These are phyloP conservation scores for Fusarium verticillioides DNA, from an alignment of 2,329 filamentous ascomycete genomes.

Conservation along the genomic window DNA sequence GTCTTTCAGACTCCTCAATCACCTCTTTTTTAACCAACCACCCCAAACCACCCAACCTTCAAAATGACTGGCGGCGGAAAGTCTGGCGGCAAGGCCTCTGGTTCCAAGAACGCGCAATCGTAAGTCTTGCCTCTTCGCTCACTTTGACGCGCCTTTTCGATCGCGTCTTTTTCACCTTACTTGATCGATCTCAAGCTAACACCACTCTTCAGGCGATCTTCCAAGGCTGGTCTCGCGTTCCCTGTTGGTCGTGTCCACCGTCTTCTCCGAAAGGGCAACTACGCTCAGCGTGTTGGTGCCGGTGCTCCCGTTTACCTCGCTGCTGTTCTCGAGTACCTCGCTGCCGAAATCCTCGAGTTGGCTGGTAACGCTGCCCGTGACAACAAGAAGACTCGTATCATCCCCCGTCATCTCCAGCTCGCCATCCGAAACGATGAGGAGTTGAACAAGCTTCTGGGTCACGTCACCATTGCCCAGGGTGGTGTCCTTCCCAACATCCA, in stretches of 20 bases:
- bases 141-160: background rate
- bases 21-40: conserved; percentile 25
- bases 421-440: conserved; percentile 99
- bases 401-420: conserved; percentile 97
- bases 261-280: conserved; percentile 99
- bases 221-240: conserved; percentile 99
- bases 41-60: conserved; percentile 55
- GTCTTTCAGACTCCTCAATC: conserved; percentile 34
- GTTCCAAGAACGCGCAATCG: conserved; percentile 99
- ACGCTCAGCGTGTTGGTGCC: conserved; percentile 98
- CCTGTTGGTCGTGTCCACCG: conserved; percentile 99
- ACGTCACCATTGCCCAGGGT: conserved; percentile 96
- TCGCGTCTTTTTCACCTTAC: background rate
- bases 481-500: conserved; percentile 98
- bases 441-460: conserved; percentile 97
- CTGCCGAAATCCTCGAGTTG: conserved; percentile 98
- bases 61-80: conserved; percentile 99
- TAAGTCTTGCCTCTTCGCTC: conserved; percentile 62
- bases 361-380: conserved; percentile 98
- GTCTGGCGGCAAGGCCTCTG: conserved; percentile 99
- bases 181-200: conserved; percentile 18
- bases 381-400: conserved; percentile 99
- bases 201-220: conserved; percentile 79
- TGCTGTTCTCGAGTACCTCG: conserved; percentile 97
- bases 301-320: conserved; percentile 97